Evolutionary conservation across 2,329 filamentous ascomycete species (phyloP).

Genomic region (Pseudogymnoascus sp.): DNA sequence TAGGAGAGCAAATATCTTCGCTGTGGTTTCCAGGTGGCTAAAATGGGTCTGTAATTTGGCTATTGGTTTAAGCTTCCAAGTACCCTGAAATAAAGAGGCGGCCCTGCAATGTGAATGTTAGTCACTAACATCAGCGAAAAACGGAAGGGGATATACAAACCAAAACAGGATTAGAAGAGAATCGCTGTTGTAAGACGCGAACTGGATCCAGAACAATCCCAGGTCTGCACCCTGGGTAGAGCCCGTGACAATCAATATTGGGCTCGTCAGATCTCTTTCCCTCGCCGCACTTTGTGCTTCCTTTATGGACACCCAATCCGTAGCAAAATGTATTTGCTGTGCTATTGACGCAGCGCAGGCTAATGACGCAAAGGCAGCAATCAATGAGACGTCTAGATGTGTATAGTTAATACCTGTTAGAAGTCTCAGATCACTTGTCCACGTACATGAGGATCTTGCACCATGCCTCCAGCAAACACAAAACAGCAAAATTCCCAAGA

Average conservation of each 20-base stretch:
- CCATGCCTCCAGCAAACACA: constrained; percentile 11
- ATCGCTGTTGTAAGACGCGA: constrained; percentile 11
- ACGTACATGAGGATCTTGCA: constrained; percentile 8
- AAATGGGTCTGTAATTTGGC: background rate
- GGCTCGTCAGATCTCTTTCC: background rate
- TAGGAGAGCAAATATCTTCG: constrained; percentile 12
- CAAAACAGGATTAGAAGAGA: constrained; percentile 13
- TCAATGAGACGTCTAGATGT: constrained; percentile 6
- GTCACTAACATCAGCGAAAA: background rate
- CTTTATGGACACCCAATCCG: constrained; percentile 5
- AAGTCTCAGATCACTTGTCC: too few relatives aligned
- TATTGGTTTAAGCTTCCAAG: background rate
- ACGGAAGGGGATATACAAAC: background rate
- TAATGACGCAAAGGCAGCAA: background rate
- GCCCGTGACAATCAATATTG: background rate
- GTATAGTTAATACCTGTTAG: background rate
- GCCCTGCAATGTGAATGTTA: background rate
- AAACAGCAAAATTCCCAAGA: constrained; percentile 3
- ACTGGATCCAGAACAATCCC: constrained; percentile 14
- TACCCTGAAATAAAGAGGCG: background rate
- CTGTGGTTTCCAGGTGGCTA: background rate
- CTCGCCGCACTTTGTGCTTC: background rate
- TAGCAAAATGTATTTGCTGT: constrained; percentile 12
- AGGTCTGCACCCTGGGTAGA: constrained; percentile 9
- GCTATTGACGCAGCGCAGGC: background rate